Base-by-base conservation (phyloP, 2,329 filamentous ascomycete species). In the Botrytis medusae region DNA sequence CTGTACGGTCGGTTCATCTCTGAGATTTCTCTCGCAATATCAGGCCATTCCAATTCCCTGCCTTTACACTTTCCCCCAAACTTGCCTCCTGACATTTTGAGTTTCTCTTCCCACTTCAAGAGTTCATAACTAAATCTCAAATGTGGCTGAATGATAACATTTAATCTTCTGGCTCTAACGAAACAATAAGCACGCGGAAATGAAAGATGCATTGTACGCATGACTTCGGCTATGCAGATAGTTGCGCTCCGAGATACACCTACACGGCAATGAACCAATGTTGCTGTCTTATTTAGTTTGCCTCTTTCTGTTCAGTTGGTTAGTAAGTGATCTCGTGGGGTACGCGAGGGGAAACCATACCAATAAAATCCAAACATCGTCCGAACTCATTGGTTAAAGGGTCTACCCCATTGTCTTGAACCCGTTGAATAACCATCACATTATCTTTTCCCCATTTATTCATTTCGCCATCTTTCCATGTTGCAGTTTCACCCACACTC, bases 171-270 rank as follows among this genome's bases (percentile, higher is more conserved):
- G 32, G 96, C 96, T 46, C 96, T 91, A 54, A 99, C 96, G 82
- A 95, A 98, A 82, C 96, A 98, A 83, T 99, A 99, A 74, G 96
- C 96, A 72, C 93, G 89, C 20, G 96, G 94, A 78, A 98, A 95
- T 0, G 94, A 96, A 76, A 98, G 84, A 34, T 89, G 87, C 78
- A 94, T 83, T 40, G 91, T 87, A 51, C 91, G 90, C 96, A 99
- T 99, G 51, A 98, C 94, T 82, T 98, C 95, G n/a, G 96, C 96
- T 79, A 99, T 99, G 81, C 96, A 98, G 75, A 99, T 98, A 2
- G 95, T 99, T 20, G 96, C 96, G 75, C 94, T 97, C 69, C 96
- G 90, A 69, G 95, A 98, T 72, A 99, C 96, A 65, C 96, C 96
- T 12, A 99, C 96, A 29, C 96, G 92, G 81, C 96, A 99, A 82